Conservation (phyloP, 805 yeast species). For the Candida corydali region DNA sequence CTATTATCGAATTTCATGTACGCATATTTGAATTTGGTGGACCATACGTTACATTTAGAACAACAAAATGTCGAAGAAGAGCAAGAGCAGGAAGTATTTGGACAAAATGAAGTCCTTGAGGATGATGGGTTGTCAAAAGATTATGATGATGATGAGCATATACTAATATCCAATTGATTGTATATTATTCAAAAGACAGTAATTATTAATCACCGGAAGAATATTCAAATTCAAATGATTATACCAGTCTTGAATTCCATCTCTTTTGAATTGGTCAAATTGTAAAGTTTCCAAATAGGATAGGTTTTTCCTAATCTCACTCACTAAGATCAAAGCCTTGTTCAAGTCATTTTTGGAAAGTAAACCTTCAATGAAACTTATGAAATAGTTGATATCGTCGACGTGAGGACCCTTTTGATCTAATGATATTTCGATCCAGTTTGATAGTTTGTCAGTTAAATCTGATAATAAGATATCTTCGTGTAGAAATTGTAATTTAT, state of each 20-base stretch:
- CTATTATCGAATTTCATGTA: slow-evolving; percentile 94
- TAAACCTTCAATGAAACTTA: slow-evolving; percentile 16
- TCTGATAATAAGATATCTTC: slow-evolving; percentile 9
- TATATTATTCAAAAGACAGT: slow-evolving; percentile 1
- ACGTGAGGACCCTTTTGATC: slow-evolving; percentile 32
- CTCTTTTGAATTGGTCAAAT: slow-evolving; percentile 6
- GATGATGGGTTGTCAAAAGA: slow-evolving; percentile 3
- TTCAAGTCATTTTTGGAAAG: slow-evolving; percentile 13
- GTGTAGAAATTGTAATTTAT: slow-evolving; percentile 15
- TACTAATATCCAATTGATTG: too few species aligned
- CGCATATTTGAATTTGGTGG: slow-evolving; percentile 89
- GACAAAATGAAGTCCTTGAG: not conserved
- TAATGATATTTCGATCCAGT: slow-evolving; percentile 26
- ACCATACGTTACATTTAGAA: slow-evolving; percentile 74
- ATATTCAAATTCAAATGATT: slow-evolving; percentile 4
- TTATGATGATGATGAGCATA: slow-evolving; percentile 2
- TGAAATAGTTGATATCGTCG: slow-evolving; percentile 25
- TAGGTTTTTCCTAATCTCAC: slow-evolving; percentile 4
- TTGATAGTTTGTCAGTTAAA: slow-evolving; percentile 15
- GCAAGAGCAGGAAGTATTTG: slow-evolving; percentile 6
- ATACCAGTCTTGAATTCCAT: slow-evolving; percentile 11
- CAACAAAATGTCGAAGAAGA: slow-evolving; percentile 40
- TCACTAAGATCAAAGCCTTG: slow-evolving; percentile 16
- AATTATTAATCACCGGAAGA: not conserved
- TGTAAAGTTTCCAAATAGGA: slow-evolving; percentile 2